Base-by-base conservation (phyloP, 1,139 yeast species). In the Pichia sp. region DNA sequence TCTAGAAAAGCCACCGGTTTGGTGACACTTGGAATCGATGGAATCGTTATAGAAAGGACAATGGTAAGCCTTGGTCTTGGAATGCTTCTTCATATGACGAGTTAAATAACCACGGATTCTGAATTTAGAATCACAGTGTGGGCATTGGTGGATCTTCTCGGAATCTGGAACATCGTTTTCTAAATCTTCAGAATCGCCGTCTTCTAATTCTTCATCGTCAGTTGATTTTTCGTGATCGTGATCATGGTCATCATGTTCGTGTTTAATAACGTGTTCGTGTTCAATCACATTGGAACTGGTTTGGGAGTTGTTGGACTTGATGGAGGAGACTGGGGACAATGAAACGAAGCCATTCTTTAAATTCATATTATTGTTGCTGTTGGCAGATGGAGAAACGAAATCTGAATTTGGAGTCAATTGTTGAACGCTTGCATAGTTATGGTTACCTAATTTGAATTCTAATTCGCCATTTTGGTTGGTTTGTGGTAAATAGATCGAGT, bases 1-100 rank as follows among this genome's bases (percentile, higher is more conserved):
- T 65, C 99, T 80, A 12, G 96, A 87, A 62, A 91, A 91, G 0
- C 97, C 99, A 35, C 98, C 99, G 10, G 83, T 81, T 32, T 89
- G 86, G 66, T 91, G 98, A 65, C 98, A 91, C 56, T 82, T 80
- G 55, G 75, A 76, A 18, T 81, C 77, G 34, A 77, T 63, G 45
- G 71, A 69, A 40, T 69, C 68, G 49, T 80, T 76, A 68, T 72
- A 90, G 68, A 85, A 91, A 8, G 98, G 98, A 67, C 99, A 91
- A 43, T 80, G 77, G 67, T 88, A 91, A 3, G 97, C 97, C 69
- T 90, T 91, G 49, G 77, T 78, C 32, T 75, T 68, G 1, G 96
- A 90, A 66, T 91, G 99, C 65, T 91, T 91, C 71, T 90, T 89
- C 64, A 88, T 72, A 66, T 93, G 99, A 56, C 98, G 82, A 0